Base-by-base conservation (phyloP, 257 asterid genomes). In the Oldenlandia corymbosa region DNA sequence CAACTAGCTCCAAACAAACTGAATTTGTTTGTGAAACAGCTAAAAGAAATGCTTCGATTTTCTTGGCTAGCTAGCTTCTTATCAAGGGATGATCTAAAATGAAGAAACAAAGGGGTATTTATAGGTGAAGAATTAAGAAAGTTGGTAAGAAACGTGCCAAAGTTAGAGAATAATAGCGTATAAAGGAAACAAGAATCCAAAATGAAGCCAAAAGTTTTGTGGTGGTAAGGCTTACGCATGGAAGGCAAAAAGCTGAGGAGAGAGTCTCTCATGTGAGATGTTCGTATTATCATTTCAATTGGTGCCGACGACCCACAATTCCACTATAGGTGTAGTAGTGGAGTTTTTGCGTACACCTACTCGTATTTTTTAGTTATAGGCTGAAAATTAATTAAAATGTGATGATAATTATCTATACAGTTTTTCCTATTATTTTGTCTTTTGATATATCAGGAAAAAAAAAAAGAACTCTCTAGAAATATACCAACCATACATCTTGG, bases 281-380 rank as follows among this genome's bases (percentile, higher is more conserved):
- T 31, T 43, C 67, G 23, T 9, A 52, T 55, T 49, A 28, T 60
- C 42, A 48, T 58, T 9, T 4, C 37, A 36, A 50, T 58, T 21
- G 61, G 21, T 79, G 64, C 74, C 21, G 80, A 64, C 75, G 66
- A 50, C 84, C 83, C 81, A 80, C 70, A 36, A 47, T 73, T 67
- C 91, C 91, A 84, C 84, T 79, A 58, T 0, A n/a, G n/a, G n/a
- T n/a, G n/a, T n/a, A 26, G 8, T 54, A 68, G 69, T 76, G 80
- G 80, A 68, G 34, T 24, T 39, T 54, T 23, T 32, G 27, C 46
- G 42, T 20, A 4, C 37, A 34, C 24, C 18, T n/a, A 30, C 42
- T 27, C 18, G 28, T 43, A 14, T 43, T 43, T 43, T 43, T 43
- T 43, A 43, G 48, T 43, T 43, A 46, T 17, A 9, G 39, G 39